A percentile compares a stretch with the other conserved stretches of the same genome.
Evolutionary conservation across 2,329 filamentous ascomycete species (phyloP).

Genomic region (Colletotrichum sp.): DNA sequence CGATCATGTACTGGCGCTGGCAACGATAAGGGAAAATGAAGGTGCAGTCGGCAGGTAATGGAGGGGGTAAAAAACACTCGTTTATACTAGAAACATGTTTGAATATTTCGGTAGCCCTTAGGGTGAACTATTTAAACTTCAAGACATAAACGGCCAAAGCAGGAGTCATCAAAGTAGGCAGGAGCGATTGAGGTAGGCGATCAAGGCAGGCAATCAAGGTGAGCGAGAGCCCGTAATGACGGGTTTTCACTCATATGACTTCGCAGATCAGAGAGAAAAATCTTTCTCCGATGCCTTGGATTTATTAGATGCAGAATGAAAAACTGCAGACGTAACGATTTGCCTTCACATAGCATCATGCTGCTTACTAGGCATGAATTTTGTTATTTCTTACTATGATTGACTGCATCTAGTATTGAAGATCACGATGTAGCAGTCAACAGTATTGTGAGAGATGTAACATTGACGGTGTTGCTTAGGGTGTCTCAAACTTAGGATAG

Average conservation of each 20-base stretch:
- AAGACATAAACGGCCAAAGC: too few relatives aligned
- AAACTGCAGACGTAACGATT: fast-evolving
- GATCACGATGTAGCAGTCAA: neutral
- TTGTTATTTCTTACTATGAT: too few relatives aligned
- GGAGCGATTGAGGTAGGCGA: neutral
- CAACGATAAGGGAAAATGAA: too few relatives aligned
- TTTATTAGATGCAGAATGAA: neutral
- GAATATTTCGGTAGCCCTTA: too few relatives aligned
- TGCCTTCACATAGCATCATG: fast-evolving
- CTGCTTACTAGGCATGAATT: neutral
- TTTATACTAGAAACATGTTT: too few relatives aligned
- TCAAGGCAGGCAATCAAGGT: too few relatives aligned
- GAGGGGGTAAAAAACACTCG: too few relatives aligned
- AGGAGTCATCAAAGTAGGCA: neutral
- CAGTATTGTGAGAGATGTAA: fast-evolving
- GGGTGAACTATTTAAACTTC: too few relatives aligned
- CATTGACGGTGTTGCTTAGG: neutral
- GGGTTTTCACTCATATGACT: neutral
- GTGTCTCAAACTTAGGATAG: neutral
- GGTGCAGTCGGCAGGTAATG: too few relatives aligned
- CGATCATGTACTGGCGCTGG: neutral
- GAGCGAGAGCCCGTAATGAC: neutral
- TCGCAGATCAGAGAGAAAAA: neutral
- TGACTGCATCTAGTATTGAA: fast-evolving
- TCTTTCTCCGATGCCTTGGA: fast-evolving